A percentile compares a stretch with the other conserved stretches of the same genome.
These are phyloP conservation scores for Epichloe uncinata DNA, from an alignment of 2,329 filamentous ascomycete species.

Conservation along the genomic window DNA sequence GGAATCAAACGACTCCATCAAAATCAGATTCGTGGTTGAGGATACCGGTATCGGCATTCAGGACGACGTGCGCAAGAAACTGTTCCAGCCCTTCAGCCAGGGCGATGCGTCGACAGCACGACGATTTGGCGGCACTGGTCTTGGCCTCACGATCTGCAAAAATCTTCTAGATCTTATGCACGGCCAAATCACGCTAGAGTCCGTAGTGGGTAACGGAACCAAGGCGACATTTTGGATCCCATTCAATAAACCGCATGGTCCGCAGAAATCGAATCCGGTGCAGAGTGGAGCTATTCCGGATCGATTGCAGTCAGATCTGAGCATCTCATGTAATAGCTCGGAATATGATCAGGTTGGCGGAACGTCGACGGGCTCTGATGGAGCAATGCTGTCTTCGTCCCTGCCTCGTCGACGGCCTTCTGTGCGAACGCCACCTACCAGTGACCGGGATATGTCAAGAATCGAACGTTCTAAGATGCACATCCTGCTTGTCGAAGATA, in stretches of 20 bases:
- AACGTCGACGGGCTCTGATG: constrained; percentile 23
- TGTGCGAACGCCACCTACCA: constrained; percentile 21
- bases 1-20: constrained; percentile 50
- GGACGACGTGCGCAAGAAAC: constrained; percentile 55
- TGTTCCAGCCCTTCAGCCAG: constrained; percentile 74
- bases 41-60: constrained; percentile 76
- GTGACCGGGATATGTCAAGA: constrained; percentile 35
- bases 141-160: constrained; percentile 71
- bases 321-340: constrained; percentile 53
- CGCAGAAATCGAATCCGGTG: constrained; percentile 35
- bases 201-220: constrained; percentile 53
- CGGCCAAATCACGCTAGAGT: constrained; percentile 58
- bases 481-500: constrained; percentile 71
- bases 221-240: constrained; percentile 66
- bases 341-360: constrained; percentile 40
- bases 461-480: constrained; percentile 50
- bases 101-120: constrained; percentile 68
- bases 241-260: constrained; percentile 54
- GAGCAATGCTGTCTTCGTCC: constrained; percentile 10
- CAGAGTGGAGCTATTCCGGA: constrained; percentile 54
- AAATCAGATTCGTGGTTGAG: constrained; percentile 58
- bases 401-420: constrained; percentile 20
- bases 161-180: constrained; percentile 70
- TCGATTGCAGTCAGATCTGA: constrained; percentile 49
- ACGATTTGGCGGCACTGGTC: constrained; percentile 64